Conservation (phyloP, 345 rosid species). For the Passiflora organensis region DNA sequence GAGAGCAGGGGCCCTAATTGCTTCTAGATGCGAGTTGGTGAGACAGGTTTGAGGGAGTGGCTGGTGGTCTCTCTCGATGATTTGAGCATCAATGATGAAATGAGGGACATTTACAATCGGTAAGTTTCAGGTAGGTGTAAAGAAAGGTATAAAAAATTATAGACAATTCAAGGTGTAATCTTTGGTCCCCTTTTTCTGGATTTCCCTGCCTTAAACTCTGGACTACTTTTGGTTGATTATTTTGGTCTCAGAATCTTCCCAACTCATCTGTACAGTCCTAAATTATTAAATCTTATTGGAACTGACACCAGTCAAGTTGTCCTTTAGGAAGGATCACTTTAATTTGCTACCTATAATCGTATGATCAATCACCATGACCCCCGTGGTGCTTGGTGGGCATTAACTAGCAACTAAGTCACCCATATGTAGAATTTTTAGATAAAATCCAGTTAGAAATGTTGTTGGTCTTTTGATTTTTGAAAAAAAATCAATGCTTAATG, state of each 20-base stretch:
- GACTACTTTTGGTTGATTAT: conserved; percentile 11
- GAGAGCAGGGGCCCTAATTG: conserved; percentile 34
- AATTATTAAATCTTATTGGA: conserved; percentile 27
- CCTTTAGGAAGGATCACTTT: conserved; percentile 6
- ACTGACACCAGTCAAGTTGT: conserved; percentile 28
- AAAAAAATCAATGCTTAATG: no score
- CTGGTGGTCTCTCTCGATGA: conserved; percentile 51
- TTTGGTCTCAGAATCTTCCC: conserved; percentile 37
- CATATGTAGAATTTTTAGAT: neutral
- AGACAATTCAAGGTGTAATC: conserved; percentile 15
- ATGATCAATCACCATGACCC: neutral
- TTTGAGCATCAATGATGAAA: conserved; percentile 27
- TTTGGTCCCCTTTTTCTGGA: conserved; percentile 3
- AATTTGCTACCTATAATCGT: neutral
- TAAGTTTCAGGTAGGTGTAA: conserved; percentile 53
- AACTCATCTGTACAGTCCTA: conserved; percentile 15
- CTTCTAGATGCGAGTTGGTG: conserved; percentile 99
- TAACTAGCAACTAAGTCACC: neutral
- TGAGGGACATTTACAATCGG: conserved; percentile 28
- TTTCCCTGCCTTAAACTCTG: neutral
- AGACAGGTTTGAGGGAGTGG: conserved; percentile 70
- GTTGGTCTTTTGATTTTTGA: no score
- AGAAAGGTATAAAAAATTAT: conserved; percentile 28
- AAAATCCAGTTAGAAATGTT: no score
- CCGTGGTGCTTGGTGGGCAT: neutral